Conservation (phyloP, 768 basidiomycete species). For the Pulveroboletus ravenelii region DNA sequence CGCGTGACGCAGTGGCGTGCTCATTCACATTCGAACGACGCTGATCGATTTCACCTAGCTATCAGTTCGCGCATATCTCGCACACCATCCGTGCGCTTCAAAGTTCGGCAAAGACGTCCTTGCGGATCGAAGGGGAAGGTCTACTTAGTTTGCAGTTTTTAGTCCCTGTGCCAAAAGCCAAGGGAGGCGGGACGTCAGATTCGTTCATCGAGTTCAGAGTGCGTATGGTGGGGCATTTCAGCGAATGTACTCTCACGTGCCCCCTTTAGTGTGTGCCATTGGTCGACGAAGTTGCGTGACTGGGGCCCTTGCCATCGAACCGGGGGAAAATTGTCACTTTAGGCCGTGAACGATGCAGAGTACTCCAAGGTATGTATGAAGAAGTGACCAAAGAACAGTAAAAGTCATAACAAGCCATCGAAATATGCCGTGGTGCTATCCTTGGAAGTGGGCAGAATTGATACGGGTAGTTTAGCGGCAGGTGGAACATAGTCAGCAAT, state of each 20-base stretch:
- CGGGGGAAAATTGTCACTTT: not conserved
- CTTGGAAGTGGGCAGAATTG: slow-evolving; percentile 16
- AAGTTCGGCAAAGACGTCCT: slow-evolving; percentile 80
- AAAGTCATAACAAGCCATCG: slow-evolving; percentile 36
- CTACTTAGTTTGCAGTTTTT: slow-evolving; percentile 86
- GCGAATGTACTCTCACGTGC: slow-evolving; percentile 8
- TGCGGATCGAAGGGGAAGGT: slow-evolving; percentile 81
- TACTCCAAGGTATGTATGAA: slow-evolving; percentile 20
- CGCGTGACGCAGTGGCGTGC: not conserved
- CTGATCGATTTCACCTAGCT: slow-evolving; percentile 43
- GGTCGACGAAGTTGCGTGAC: slow-evolving; percentile 28
- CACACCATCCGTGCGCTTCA: slow-evolving; percentile 72
- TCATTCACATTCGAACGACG: not conserved
- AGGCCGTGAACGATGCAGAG: not conserved
- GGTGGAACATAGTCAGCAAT: slow-evolving; percentile 67
- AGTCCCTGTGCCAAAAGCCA: slow-evolving; percentile 53
- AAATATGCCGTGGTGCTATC: slow-evolving; percentile 35
- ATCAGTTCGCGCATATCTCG: slow-evolving; percentile 74
- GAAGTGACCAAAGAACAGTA: not conserved
- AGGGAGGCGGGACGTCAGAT: slow-evolving; percentile 40
- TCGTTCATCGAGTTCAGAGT: slow-evolving; percentile 90
- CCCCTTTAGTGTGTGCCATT: slow-evolving; percentile 26
- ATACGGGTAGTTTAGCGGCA: slow-evolving; percentile 18
- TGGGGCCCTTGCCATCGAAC: not conserved
- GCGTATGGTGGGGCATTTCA: slow-evolving; percentile 25